A percentile compares a stretch with the other conserved stretches of the same genome.
Evolutionary conservation across 257 asterid genomes (phyloP).

Genomic region (Mitragyna speciosa): DNA sequence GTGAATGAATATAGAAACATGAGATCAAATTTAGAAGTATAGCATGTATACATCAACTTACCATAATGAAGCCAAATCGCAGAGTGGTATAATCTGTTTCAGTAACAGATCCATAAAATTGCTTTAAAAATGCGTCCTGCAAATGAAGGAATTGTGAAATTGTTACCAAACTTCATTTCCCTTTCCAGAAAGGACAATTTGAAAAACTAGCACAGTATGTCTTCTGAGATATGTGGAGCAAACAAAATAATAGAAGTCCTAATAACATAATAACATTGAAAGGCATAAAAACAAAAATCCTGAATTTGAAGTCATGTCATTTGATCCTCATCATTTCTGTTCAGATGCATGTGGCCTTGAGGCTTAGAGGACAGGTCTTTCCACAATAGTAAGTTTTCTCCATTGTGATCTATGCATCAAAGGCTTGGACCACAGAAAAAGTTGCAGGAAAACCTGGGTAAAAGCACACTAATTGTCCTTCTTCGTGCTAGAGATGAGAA

Average conservation of each 20-base stretch:
- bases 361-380: neutral
- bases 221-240: too few species aligned
- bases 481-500: neutral
- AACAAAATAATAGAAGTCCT: neutral
- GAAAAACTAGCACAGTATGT: neutral
- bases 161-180: neutral
- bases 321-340: neutral
- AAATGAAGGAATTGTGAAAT: neutral
- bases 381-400: neutral
- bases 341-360: neutral
- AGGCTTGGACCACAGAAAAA: neutral
- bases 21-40: neutral
- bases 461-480: neutral
- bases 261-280: neutral
- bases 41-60: neutral
- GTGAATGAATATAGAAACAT: neutral
- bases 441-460: neutral
- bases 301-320: neutral
- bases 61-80: slow-evolving; percentile 37
- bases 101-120: slow-evolving; percentile 34
- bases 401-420: neutral
- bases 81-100: slow-evolving; percentile 35
- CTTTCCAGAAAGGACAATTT: neutral
- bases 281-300: neutral
- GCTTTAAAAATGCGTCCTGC: slow-evolving; percentile 39